Conservation (phyloP, 2,329 filamentous ascomycete species). For the Dothistroma pini region DNA sequence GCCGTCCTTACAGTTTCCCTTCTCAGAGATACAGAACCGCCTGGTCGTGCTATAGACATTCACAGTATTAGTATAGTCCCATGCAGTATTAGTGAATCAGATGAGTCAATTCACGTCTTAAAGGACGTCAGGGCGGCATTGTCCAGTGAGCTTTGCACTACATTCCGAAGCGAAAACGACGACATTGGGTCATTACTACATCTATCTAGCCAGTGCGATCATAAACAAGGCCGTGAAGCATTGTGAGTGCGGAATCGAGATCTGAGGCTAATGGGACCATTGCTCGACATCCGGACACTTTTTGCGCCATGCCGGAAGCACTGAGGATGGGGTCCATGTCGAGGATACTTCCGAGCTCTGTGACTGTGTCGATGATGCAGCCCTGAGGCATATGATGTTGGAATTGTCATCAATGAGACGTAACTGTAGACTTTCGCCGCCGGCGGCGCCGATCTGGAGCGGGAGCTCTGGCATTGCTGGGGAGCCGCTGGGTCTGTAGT, state of each 20-base stretch:
- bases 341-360: not conserved
- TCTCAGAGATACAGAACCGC: not conserved
- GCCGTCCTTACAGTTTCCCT: not conserved
- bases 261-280: not conserved
- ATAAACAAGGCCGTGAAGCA: not conserved
- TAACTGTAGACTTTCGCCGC: not conserved
- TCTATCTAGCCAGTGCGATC: not conserved
- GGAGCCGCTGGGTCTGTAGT: not conserved
- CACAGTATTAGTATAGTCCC: not conserved
- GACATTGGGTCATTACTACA: not conserved
- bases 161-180: not conserved
- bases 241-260: not conserved
- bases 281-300: not conserved
- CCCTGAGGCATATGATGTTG: not conserved
- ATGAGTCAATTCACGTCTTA: not conserved
- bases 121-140: not conserved
- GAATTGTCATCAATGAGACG: not conserved
- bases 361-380: not conserved
- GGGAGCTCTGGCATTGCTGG: not conserved
- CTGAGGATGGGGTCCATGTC: not conserved
- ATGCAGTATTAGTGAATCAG: not conserved
- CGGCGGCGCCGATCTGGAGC: not conserved
- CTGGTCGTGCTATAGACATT: too few relatives aligned
- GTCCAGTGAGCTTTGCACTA: not conserved
- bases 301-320: not conserved